Percentiles rank a stretch among this genome's conserved stretches.
Evolutionary conservation across 768 basidiomycete genomes (phyloP).

Genomic region (Mycena sanguinolenta): DNA sequence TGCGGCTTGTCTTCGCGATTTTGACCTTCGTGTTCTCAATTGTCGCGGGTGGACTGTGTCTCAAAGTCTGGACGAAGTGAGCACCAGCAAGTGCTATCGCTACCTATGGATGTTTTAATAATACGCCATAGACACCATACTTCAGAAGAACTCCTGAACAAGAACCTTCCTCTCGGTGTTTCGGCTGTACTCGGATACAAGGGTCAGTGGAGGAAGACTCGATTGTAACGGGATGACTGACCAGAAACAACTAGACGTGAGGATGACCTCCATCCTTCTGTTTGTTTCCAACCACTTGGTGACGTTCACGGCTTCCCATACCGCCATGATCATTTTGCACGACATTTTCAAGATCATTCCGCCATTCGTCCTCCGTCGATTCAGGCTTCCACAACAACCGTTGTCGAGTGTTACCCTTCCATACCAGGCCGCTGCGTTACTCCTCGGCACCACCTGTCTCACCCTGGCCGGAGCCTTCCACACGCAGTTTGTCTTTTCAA

Average conservation of each 20-base stretch:
- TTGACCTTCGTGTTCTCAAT: conserved; percentile 30
- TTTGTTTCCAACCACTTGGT: conserved; percentile 32
- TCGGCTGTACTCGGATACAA: conserved; percentile 34
- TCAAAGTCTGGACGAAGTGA: conserved; percentile 38
- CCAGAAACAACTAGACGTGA: conserved; percentile 22
- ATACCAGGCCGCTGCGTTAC: conserved; percentile 26
- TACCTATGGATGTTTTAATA: neutral
- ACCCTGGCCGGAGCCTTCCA: conserved; percentile 24
- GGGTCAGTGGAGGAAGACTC: conserved; percentile 15
- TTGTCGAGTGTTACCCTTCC: conserved; percentile 30
- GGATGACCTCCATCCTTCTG: conserved; percentile 32
- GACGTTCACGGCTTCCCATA: conserved; percentile 25
- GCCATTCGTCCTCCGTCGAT: conserved; percentile 26
- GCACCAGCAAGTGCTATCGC: conserved; percentile 13
- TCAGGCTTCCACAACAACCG: conserved; percentile 14
- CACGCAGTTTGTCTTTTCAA: conserved; percentile 29
- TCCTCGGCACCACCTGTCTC: conserved; percentile 17
- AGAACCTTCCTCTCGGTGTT: conserved; percentile 28
- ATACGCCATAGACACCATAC: conserved; percentile 26
- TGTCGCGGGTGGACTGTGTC: conserved; percentile 28
- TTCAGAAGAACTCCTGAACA: conserved; percentile 28
- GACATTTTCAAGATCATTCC: conserved; percentile 37
- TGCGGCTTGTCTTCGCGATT: conserved; percentile 24
- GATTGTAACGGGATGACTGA: neutral
- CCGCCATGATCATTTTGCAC: conserved; percentile 32